phyloP scores from a whole-genome alignment of 495 filamentous ascomycete species.

The Aspergillus campestris region DNA sequence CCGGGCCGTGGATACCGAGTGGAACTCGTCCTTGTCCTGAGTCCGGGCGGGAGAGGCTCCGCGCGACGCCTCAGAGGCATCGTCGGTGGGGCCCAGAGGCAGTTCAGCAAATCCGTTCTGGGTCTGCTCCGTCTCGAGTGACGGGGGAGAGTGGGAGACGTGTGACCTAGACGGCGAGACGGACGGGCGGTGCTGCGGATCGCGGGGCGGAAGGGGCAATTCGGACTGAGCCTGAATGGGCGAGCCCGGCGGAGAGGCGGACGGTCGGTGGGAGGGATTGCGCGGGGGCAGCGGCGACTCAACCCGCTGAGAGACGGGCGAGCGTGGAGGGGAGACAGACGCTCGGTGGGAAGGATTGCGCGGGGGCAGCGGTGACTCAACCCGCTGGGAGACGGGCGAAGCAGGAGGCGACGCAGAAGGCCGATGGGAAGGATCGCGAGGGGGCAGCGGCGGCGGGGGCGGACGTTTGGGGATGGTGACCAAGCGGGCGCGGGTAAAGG shows the following conservation, averaged over 20 bases:
- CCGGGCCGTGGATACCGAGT: constrained; percentile 32
- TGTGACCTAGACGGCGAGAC: constrained; percentile 4
- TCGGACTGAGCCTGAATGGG: too few relatives aligned
- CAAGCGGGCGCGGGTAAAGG: constrained; percentile 53
- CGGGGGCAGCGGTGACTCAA: too few relatives aligned
- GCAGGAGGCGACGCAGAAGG: constrained; percentile 10
- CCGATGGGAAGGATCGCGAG: constrained; percentile 42
- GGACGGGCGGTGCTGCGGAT: constrained; percentile 17
- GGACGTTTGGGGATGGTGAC: constrained; percentile 67
- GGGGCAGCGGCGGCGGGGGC: constrained; percentile 58
- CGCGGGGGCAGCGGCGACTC: too few relatives aligned
- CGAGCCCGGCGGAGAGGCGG: too few relatives aligned
- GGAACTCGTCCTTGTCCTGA: constrained; percentile 32
- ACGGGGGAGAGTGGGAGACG: too few relatives aligned
- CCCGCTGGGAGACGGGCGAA: constrained; percentile 6
- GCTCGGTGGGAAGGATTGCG: too few relatives aligned
- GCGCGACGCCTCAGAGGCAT: constrained; percentile 16
- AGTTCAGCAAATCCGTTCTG: constrained; percentile 12
- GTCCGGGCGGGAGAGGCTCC: constrained; percentile 7
- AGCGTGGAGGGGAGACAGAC: too few relatives aligned
- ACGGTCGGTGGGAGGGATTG: too few relatives aligned
- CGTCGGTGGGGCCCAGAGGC: constrained; percentile 14
- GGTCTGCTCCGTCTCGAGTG: background rate
- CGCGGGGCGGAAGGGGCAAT: background rate
- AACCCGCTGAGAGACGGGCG: too few relatives aligned